Evolutionary conservation across 2,329 filamentous ascomycete genomes (phyloP).

Genomic region (Penicillium frequentans): DNA sequence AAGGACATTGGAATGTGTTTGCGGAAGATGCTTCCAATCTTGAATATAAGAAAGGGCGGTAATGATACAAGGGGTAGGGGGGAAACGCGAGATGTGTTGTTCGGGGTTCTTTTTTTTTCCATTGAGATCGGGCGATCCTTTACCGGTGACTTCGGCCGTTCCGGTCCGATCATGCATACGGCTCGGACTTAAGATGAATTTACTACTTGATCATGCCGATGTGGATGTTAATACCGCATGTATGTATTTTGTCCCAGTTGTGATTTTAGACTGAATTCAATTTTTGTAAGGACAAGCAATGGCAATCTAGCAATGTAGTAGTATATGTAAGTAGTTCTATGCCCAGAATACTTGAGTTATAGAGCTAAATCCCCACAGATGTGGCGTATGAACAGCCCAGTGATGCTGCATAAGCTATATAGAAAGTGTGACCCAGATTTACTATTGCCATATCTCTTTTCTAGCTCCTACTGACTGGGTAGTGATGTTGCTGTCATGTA

Average conservation of each 20-base stretch:
- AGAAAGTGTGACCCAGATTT: too few relatives aligned
- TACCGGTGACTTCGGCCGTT: constrained; percentile 8
- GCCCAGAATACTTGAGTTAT: too few relatives aligned
- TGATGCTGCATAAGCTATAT: too few relatives aligned
- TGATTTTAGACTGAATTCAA: too few relatives aligned
- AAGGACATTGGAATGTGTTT: constrained; percentile 8
- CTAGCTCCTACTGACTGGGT: too few relatives aligned
- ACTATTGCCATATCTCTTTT: too few relatives aligned
- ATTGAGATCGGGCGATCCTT: constrained; percentile 1
- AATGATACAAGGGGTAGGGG: not conserved
- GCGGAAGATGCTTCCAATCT: not conserved
- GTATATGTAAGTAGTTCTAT: too few relatives aligned
- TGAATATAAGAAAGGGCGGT: not conserved
- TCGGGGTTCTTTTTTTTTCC: not conserved
- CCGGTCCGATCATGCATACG: constrained; percentile 7
- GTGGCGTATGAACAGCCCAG: too few relatives aligned
- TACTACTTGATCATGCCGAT: not conserved
- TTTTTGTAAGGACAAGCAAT: too few relatives aligned
- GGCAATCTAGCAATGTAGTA: too few relatives aligned
- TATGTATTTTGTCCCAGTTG: too few relatives aligned
- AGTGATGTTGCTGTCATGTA: not conserved
- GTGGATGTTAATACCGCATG: not conserved
- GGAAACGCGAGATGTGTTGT: not conserved
- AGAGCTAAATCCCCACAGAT: too few relatives aligned
- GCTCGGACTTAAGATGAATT: constrained; percentile 4